Percentiles rank a stretch among this genome's conserved stretches.
These are phyloP conservation scores for Colletotrichum limetticola DNA, from an alignment of 2,329 filamentous ascomycete species.

Conservation along the genomic window DNA sequence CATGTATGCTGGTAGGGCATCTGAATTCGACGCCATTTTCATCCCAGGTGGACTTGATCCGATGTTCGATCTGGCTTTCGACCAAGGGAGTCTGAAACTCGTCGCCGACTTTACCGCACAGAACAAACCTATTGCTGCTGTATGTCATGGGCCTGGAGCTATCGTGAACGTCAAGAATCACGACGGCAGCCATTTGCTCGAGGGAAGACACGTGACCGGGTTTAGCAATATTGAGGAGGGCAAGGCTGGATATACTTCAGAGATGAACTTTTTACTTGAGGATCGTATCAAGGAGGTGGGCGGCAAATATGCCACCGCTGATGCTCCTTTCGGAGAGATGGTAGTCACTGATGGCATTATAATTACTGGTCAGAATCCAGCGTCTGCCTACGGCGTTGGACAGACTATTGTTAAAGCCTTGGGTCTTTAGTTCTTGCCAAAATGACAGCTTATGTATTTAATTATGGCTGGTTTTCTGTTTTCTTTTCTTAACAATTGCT, in stretches of 20 bases:
- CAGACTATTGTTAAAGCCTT: constrained; percentile 62
- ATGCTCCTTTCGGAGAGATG: constrained; percentile 56
- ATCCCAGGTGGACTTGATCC: constrained; percentile 70
- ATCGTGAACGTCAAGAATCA: constrained; percentile 66
- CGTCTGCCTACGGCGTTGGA: constrained; percentile 60
- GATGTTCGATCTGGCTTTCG: constrained; percentile 75
- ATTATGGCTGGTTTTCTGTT: too few relatives aligned
- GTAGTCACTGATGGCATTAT: constrained; percentile 62
- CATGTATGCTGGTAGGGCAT: constrained; percentile 63
- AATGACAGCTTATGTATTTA: too few relatives aligned
- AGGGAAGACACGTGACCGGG: constrained; percentile 68
- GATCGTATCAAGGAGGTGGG: constrained; percentile 61
- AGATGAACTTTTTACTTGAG: constrained; percentile 70
- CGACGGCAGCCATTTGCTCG: constrained; percentile 64
- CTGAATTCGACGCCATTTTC: constrained; percentile 72
- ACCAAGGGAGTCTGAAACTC: constrained; percentile 65
- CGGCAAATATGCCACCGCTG: constrained; percentile 66
- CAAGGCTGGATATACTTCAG: constrained; percentile 58
- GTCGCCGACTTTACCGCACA: constrained; percentile 70
- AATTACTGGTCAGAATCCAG: constrained; percentile 69
- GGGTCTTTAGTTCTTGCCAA: constrained; percentile 27
- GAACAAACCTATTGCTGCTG: constrained; percentile 72
- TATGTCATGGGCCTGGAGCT: constrained; percentile 76
- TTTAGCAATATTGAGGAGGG: constrained; percentile 70
- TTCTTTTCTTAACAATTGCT: too few relatives aligned